A percentile compares a stretch with the other conserved stretches of the same genome.
phyloP scores from a whole-genome alignment of 116 monocot genomes.

The Dioscorea cayenensis region DNA sequence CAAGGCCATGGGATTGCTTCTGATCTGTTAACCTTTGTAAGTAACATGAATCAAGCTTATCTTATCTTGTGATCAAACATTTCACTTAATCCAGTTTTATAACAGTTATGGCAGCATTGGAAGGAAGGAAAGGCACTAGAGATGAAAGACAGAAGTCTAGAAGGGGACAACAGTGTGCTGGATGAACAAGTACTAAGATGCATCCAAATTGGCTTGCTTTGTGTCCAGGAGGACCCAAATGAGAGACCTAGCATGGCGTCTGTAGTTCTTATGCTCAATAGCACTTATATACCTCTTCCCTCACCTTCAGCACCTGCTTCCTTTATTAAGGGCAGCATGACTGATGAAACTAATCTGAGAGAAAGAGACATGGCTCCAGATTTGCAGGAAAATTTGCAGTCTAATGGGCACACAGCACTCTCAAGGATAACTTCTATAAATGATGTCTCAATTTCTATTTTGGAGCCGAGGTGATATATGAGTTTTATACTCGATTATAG shows the following conservation, averaged over 20 bases:
- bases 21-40: constrained; percentile 27
- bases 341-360: too few relatives aligned
- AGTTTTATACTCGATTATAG: too few relatives aligned
- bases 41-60: background rate
- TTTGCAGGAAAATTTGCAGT: background rate
- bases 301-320: background rate
- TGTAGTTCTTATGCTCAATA: constrained; percentile 1
- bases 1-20: background rate
- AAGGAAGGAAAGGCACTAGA: constrained; percentile 7
- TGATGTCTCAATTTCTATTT: too few relatives aligned
- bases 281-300: background rate
- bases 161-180: background rate
- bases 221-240: constrained; percentile 26
- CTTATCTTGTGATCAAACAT: too few relatives aligned
- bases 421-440: too few relatives aligned
- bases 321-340: too few relatives aligned
- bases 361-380: background rate
- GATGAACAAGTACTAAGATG: constrained; percentile 16
- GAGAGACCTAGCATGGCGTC: constrained; percentile 19
- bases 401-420: too few relatives aligned
- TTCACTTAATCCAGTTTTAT: too few relatives aligned
- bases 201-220: constrained; percentile 26
- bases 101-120: constrained; percentile 32
- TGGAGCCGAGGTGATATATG: too few relatives aligned
- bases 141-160: constrained; percentile 15